A percentile compares a stretch with the other conserved stretches of the same genome.
Conservation (phyloP, 2,329 filamentous ascomycete genomes). For the Aspergillus alliaceus region DNA sequence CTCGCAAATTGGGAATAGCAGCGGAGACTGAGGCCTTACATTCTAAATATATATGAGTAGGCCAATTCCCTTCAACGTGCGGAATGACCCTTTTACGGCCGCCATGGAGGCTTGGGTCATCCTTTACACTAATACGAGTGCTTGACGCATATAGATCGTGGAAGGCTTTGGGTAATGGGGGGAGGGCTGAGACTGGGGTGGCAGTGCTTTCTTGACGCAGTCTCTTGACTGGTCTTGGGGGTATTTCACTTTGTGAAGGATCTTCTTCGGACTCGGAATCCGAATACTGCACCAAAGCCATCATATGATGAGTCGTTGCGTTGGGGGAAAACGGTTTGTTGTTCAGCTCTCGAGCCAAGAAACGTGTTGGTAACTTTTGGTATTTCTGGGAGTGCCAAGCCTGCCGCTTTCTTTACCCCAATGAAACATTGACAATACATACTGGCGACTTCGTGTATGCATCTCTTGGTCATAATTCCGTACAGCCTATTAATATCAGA, state of each 20-base stretch:
- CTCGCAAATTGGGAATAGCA: slow-evolving; percentile 4
- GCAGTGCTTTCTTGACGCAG: slow-evolving; percentile 12
- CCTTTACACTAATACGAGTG: slow-evolving; percentile 71
- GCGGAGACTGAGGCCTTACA: slow-evolving; percentile 59
- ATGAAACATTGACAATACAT: not conserved
- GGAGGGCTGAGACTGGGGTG: slow-evolving; percentile 47
- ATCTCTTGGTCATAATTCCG: not conserved
- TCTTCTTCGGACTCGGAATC: slow-evolving; percentile 42
- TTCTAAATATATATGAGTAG: slow-evolving; percentile 87
- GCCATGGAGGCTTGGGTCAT: slow-evolving; percentile 82
- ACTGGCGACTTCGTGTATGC: not conserved
- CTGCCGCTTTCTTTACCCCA: not conserved
- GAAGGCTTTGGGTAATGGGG: slow-evolving; percentile 76
- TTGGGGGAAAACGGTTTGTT: not conserved
- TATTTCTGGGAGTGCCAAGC: not conserved
- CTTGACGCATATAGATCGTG: slow-evolving; percentile 87
- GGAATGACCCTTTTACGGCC: slow-evolving; percentile 80
- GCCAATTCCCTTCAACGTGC: slow-evolving; percentile 88
- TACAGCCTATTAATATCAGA: not conserved
- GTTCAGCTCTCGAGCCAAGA: not conserved
- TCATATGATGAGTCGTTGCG: slow-evolving; percentile 27
- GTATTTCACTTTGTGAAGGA: slow-evolving; percentile 8
- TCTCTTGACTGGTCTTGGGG: slow-evolving; percentile 26
- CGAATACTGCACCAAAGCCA: slow-evolving; percentile 68
- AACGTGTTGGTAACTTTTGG: not conserved